Percentiles rank a stretch among this genome's conserved stretches.
These are phyloP conservation scores for Ascomycota sp. DNA, from an alignment of 2,329 filamentous ascomycete genomes.

Conservation along the genomic window DNA sequence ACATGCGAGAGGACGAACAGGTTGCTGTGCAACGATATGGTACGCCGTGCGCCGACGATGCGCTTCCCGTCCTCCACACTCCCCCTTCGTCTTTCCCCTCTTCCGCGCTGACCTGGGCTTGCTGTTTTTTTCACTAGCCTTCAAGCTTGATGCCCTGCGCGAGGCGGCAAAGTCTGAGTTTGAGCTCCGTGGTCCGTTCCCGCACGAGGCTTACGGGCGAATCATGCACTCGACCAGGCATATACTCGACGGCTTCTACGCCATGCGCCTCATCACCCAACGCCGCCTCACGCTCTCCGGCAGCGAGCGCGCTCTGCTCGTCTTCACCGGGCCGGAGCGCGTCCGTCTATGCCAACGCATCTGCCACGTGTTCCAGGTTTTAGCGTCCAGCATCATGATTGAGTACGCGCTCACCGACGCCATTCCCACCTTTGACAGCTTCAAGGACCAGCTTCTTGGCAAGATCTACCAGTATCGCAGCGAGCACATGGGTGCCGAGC, in stretches of 20 bases:
- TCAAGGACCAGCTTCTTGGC: conserved; percentile 61
- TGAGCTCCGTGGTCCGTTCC: conserved; percentile 71
- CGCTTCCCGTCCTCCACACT: not conserved
- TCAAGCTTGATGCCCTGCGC: conserved; percentile 51
- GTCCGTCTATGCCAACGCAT: conserved; percentile 67
- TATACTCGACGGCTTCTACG: conserved; percentile 82
- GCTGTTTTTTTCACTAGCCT: conserved; percentile 14
- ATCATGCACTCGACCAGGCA: conserved; percentile 62
- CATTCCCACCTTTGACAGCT: conserved; percentile 59
- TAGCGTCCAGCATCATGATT: conserved; percentile 81
- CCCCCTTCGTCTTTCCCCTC: not conserved
- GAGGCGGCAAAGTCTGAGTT: conserved; percentile 62
- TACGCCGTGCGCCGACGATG: conserved; percentile 5
- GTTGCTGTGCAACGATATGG: conserved; percentile 62
- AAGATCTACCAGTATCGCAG: conserved; percentile 75
- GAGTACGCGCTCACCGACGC: conserved; percentile 84
- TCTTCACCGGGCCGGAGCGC: conserved; percentile 59
- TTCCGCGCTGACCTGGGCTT: not conserved
- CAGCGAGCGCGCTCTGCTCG: conserved; percentile 61
- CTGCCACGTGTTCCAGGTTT: conserved; percentile 66
- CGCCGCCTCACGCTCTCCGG: conserved; percentile 54
- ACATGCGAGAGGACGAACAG: conserved; percentile 77
- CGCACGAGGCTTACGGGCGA: conserved; percentile 44
- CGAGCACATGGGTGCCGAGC: conserved; percentile 25
- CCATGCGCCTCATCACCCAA: conserved; percentile 79